These are phyloP conservation scores for Globisporangium apiculatum DNA, from an alignment of 352 stramenopile genomes.

Conservation along the genomic window DNA sequence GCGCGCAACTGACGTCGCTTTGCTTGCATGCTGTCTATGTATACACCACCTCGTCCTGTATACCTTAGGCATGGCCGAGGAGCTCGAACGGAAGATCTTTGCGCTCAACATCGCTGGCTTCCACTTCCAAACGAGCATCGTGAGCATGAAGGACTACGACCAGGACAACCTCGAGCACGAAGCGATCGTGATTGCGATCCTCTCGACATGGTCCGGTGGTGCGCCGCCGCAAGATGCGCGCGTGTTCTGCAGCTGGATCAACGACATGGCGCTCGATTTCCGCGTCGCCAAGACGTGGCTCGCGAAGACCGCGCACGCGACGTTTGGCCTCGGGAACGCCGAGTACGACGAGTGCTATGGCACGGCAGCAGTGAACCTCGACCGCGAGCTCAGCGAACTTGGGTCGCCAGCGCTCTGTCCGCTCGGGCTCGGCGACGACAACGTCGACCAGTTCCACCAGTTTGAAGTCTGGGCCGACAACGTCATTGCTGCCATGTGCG, in stretches of 20 bases:
- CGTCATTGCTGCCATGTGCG: slow-evolving; percentile 68
- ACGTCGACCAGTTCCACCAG: slow-evolving; percentile 74
- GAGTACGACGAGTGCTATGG: slow-evolving; percentile 88
- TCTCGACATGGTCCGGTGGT: slow-evolving; percentile 85
- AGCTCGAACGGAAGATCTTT: slow-evolving; percentile 72
- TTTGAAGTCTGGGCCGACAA: slow-evolving; percentile 82
- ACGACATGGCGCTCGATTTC: slow-evolving; percentile 87
- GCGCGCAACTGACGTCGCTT: neutral
- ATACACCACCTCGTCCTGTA: neutral
- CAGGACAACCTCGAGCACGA: slow-evolving; percentile 89
- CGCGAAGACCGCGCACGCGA: slow-evolving; percentile 54
- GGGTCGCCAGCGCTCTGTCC: slow-evolving; percentile 56
- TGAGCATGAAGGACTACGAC: slow-evolving; percentile 86
- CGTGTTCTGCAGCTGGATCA: slow-evolving; percentile 82
- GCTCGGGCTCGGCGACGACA: slow-evolving; percentile 73
- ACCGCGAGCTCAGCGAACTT: slow-evolving; percentile 46
- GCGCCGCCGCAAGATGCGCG: slow-evolving; percentile 63
- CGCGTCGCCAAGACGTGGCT: slow-evolving; percentile 83
- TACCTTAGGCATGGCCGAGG: slow-evolving; percentile 49
- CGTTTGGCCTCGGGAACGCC: slow-evolving; percentile 82
- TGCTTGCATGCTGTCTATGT: neutral
- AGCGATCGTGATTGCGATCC: slow-evolving; percentile 68
- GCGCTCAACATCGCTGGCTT: slow-evolving; percentile 73
- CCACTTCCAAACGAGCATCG: slow-evolving; percentile 78
- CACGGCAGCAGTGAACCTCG: slow-evolving; percentile 70